Percentiles rank a stretch among this genome's conserved stretches.
These are phyloP conservation scores for Aspergillus sp. DNA, from an alignment of 2,329 filamentous ascomycete genomes.

Conservation along the genomic window DNA sequence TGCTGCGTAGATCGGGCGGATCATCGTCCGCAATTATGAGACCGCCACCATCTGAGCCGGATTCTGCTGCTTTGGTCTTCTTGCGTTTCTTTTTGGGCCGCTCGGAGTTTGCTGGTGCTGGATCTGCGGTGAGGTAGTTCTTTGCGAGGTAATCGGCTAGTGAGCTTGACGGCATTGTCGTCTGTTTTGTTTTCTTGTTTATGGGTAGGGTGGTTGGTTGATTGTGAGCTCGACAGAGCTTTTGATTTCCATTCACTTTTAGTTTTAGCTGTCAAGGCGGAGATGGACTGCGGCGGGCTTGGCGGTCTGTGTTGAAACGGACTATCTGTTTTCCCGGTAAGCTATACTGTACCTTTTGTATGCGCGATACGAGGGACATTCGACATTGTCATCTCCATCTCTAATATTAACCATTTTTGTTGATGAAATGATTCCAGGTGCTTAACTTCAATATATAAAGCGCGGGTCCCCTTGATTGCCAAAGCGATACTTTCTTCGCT, in stretches of 20 bases:
- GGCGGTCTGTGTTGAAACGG: neutral
- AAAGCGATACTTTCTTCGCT: no score
- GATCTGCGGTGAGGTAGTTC: conserved; percentile 78
- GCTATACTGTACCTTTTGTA: neutral
- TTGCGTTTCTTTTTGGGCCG: conserved; percentile 59
- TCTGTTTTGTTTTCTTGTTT: neutral
- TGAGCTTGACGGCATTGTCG: conserved; percentile 50
- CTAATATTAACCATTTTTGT: no score
- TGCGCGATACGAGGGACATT: neutral
- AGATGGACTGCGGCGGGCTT: neutral
- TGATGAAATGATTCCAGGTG: no score
- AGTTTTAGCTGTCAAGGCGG: no score
- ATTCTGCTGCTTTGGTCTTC: conserved; percentile 48
- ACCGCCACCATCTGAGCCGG: conserved; percentile 39
- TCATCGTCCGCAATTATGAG: conserved; percentile 45
- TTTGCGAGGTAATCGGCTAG: conserved; percentile 85
- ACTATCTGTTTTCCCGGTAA: neutral
- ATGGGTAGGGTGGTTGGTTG: neutral
- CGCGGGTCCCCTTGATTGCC: no score
- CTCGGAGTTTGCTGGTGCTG: conserved; percentile 33
- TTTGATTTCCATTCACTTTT: no score
- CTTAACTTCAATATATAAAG: neutral
- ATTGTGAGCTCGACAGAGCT: neutral
- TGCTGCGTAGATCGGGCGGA: conserved; percentile 34
- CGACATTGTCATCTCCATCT: no score